Base-by-base conservation (phyloP, 1,284 basidiomycete genomes). In the Puccinia polysora region DNA sequence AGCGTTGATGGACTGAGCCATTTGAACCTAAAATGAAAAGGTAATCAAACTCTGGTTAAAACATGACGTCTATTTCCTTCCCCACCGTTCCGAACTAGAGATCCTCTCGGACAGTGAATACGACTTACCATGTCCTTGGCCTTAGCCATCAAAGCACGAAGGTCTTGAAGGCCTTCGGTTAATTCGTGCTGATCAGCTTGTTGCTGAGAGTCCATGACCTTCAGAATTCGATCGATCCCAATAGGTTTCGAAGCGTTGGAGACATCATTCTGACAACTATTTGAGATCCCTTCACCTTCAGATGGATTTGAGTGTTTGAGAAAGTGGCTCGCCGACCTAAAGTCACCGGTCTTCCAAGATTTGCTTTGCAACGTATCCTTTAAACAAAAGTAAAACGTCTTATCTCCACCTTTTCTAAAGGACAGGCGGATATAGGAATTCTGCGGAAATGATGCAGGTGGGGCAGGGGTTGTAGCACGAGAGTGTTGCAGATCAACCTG, bases 361-460 rank as follows among this genome's bases (percentile, higher is more conserved):
- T 89, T 92, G 20, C 85, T 84, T 74, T 86, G 84, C 67, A 97
- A 80, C 36, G 88, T 86, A 18, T 86, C 83, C 80, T 90, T 92
- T 56, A 98, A 82, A 5, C 86, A 83, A 20, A 85, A 82, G 80
- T 98, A 97, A 76, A 93, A 90, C 0, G 85, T 78, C 79, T 89
- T 89, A 77, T 90, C 92, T 0, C 94, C 94, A 4, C 93, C 92
- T 78, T 87, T 89, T 40, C 95, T 84, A 80, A 98, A 97, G 79
- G 89, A 92, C 49, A 98, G 79, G 74, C 82, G 78, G 4, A 81
- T 78, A 20, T 78, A 59, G 15, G 65, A 49, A 23, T 73, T 49
- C 47, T 8, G n/a, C 23, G 84, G 86, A 15, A 85, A 86, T 15
- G 79, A 80, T 8, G 84, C 85, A 38, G 85, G 83, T 25, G 85